These are phyloP conservation scores for Euryodendron excelsum DNA, from an alignment of 148 eudicot species.

Conservation along the genomic window DNA sequence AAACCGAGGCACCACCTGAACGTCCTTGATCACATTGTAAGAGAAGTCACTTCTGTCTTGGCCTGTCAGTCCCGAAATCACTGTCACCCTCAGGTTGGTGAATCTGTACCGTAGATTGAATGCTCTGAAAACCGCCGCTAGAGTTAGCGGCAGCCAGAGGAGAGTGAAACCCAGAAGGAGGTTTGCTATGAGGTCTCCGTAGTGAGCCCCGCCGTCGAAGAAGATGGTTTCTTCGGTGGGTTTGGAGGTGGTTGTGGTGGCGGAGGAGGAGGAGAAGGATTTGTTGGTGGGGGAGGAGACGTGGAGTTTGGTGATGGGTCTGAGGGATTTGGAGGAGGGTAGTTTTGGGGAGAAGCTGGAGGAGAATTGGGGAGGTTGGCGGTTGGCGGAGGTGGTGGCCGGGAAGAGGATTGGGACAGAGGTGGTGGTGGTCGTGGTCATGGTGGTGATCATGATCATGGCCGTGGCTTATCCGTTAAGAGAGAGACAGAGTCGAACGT, in stretches of 20 bases:
- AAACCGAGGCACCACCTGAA: slow-evolving; percentile 92
- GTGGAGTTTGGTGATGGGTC: slow-evolving; percentile 53
- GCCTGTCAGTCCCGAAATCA: slow-evolving; percentile 81
- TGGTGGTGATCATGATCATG: too few species aligned
- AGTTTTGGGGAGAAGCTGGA: slow-evolving; percentile 11
- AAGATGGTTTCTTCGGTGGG: too few species aligned
- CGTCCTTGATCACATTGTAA: slow-evolving; percentile 71
- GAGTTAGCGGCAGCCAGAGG: slow-evolving; percentile 78
- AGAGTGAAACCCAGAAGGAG: slow-evolving; percentile 80
- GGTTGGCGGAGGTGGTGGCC: slow-evolving; percentile 23
- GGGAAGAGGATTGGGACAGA: slow-evolving; percentile 29
- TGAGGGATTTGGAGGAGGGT: slow-evolving; percentile 20
- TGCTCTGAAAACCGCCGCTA: slow-evolving; percentile 82
- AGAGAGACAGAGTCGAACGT: not conserved
- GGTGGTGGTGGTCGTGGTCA: slow-evolving; percentile 37
- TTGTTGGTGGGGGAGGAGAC: slow-evolving; percentile 58
- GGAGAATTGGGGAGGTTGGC: slow-evolving; percentile 22
- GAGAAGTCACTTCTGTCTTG: slow-evolving; percentile 85
- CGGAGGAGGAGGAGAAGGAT: slow-evolving; percentile 34
- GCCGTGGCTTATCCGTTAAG: slow-evolving; percentile 29
- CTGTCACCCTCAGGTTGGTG: slow-evolving; percentile 74
- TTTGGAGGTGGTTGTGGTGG: slow-evolving; percentile 45
- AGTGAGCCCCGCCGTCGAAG: slow-evolving; percentile 94
- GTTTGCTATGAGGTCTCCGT: slow-evolving; percentile 78
- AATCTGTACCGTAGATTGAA: slow-evolving; percentile 77